These are phyloP conservation scores for Aspergillus sp. DNA, from an alignment of 2,329 filamentous ascomycete genomes.

Conservation along the genomic window DNA sequence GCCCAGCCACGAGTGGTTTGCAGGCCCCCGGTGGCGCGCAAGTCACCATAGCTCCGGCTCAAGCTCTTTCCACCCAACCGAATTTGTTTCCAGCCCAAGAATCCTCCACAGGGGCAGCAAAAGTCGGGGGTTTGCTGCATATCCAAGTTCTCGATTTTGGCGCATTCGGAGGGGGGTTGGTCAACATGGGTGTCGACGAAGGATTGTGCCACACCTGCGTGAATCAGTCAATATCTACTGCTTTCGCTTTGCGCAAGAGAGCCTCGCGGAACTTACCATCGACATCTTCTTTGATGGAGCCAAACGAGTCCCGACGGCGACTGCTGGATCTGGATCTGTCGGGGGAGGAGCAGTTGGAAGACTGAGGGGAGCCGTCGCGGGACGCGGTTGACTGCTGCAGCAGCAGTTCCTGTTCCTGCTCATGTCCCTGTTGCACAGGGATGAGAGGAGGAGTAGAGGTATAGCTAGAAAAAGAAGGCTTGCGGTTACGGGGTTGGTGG, in stretches of 20 bases:
- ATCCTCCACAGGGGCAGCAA: constrained; percentile 40
- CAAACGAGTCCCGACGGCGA: constrained; percentile 33
- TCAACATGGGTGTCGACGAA: constrained; percentile 34
- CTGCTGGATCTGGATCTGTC: constrained; percentile 34
- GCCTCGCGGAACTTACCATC: constrained; percentile 24
- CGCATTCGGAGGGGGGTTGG: constrained; percentile 18
- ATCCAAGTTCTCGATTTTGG: constrained; percentile 14
- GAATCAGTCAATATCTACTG: constrained; percentile 6
- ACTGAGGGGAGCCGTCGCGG: constrained; percentile 25
- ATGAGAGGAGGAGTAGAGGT: constrained; percentile 15
- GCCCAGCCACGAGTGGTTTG: constrained; percentile 33
- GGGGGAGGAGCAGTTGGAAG: constrained; percentile 25
- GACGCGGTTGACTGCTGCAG: constrained; percentile 5
- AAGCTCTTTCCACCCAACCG: constrained; percentile 35
- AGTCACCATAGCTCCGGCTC: constrained; percentile 39
- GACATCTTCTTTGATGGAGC: constrained; percentile 38
- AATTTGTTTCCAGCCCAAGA: constrained; percentile 40
- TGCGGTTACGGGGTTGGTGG: constrained; percentile 7
- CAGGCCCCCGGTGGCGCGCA: constrained; percentile 27
- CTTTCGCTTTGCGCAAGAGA: not conserved
- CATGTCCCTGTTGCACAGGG: constrained; percentile 8
- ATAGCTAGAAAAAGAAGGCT: constrained; percentile 17
- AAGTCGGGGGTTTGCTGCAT: constrained; percentile 35
- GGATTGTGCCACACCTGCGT: constrained; percentile 35
- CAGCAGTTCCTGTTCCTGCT: too few species aligned